Conservation (phyloP, 2,329 filamentous ascomycete species). For the Phialophora macrospora region DNA sequence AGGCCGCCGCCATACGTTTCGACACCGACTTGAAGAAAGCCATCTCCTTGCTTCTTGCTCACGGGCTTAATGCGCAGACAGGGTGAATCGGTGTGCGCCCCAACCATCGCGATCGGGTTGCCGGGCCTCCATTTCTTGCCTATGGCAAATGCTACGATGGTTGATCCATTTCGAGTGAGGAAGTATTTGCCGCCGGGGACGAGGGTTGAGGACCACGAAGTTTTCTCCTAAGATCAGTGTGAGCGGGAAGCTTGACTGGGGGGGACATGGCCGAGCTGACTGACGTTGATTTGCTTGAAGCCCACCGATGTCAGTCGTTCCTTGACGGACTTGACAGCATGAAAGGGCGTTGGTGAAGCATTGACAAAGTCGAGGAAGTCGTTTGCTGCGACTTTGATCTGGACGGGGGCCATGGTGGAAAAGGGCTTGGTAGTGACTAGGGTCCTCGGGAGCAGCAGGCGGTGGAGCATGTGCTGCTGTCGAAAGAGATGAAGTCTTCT, state of each 20-base stretch:
- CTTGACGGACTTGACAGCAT: constrained; percentile 82
- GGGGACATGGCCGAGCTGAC: constrained; percentile 8
- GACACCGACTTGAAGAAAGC: constrained; percentile 91
- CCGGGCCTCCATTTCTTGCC: constrained; percentile 89
- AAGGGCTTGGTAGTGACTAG: constrained; percentile 18
- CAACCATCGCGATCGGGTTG: constrained; percentile 88
- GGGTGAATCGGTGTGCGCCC: constrained; percentile 94
- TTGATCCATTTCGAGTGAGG: constrained; percentile 89
- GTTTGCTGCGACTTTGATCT: constrained; percentile 59
- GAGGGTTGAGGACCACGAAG: constrained; percentile 80
- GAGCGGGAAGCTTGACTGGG: not conserved
- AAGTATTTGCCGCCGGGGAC: constrained; percentile 93
- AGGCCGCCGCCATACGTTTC: constrained; percentile 96
- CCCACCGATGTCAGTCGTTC: constrained; percentile 78
- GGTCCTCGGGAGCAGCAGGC: constrained; percentile 14
- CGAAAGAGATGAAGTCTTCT: not conserved
- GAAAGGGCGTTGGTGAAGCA: constrained; percentile 91
- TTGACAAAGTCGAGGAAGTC: constrained; percentile 95
- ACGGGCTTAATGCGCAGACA: constrained; percentile 92
- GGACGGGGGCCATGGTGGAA: constrained; percentile 41
- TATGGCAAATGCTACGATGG: constrained; percentile 89
- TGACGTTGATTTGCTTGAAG: constrained; percentile 78
- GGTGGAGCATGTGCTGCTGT: constrained; percentile 30
- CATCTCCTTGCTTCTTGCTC: constrained; percentile 82
- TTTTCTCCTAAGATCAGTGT: constrained; percentile 66